phyloP scores from a whole-genome alignment of 768 basidiomycete species.

The Exidia glandulosa region DNA sequence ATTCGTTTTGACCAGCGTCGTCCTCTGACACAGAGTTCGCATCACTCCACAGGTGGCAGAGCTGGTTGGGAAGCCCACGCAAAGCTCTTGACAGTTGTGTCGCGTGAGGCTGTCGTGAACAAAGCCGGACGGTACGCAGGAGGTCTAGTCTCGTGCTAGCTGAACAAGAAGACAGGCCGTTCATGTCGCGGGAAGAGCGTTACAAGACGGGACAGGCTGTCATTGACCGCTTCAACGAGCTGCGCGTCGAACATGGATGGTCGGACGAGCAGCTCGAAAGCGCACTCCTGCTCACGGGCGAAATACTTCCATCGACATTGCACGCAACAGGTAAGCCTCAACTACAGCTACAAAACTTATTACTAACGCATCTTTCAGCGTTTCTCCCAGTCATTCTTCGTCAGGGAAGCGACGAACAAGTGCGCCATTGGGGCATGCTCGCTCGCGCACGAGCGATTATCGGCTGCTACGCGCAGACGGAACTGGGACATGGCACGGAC shows the following conservation, averaged over 20 bases:
- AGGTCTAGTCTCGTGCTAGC: not conserved
- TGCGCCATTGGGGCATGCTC: conserved; percentile 40
- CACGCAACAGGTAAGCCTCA: conserved; percentile 28
- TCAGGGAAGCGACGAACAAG: conserved; percentile 45
- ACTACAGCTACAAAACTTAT: no score
- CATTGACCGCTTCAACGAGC: conserved; percentile 45
- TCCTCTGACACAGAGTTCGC: not conserved
- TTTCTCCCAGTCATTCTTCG: conserved; percentile 59
- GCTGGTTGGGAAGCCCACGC: conserved; percentile 19
- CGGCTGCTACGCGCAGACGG: conserved; percentile 66
- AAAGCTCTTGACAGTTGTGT: not conserved
- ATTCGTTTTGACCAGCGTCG: conserved; percentile 21
- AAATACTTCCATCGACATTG: conserved; percentile 36
- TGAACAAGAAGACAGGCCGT: conserved; percentile 30
- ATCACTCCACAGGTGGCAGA: conserved; percentile 23
- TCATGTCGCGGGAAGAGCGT: conserved; percentile 45
- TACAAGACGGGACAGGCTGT: conserved; percentile 45
- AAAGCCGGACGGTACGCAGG: not conserved
- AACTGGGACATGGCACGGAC: conserved; percentile 70
- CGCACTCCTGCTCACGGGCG: conserved; percentile 42
- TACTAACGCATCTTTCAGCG: conserved; percentile 19
- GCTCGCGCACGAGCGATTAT: conserved; percentile 47
- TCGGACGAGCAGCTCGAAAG: conserved; percentile 31
- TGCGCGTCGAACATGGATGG: conserved; percentile 47
- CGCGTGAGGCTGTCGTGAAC: not conserved